These are phyloP conservation scores for Platismatia glauca DNA, from an alignment of 495 filamentous ascomycete species.

Conservation along the genomic window DNA sequence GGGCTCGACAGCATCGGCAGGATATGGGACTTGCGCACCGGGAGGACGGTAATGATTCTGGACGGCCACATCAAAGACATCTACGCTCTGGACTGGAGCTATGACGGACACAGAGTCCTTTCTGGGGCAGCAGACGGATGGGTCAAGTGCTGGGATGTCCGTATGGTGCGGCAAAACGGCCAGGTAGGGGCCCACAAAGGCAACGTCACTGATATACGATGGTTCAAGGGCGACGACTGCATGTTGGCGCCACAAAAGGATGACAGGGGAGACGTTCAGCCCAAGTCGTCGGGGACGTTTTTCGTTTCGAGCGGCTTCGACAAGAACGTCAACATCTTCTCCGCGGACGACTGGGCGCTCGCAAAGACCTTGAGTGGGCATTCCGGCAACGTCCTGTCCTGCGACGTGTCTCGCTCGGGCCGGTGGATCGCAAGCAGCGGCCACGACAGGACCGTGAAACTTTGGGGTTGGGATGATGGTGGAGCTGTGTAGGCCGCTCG, in stretches of 20 bases:
- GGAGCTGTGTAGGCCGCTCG: conserved; percentile 22
- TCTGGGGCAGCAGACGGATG: conserved; percentile 90
- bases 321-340: conserved; percentile 90
- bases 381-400: conserved; percentile 80
- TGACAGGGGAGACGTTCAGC: conserved; percentile 47
- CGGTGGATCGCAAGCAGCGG: conserved; percentile 90
- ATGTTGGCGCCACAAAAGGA: conserved; percentile 45
- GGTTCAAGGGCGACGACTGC: conserved; percentile 74
- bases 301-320: conserved; percentile 89
- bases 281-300: conserved; percentile 52
- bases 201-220: conserved; percentile 83
- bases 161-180: conserved; percentile 72
- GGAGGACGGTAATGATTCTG: conserved; percentile 90
- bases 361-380: conserved; percentile 84
- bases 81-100: conserved; percentile 83
- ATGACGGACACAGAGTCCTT: conserved; percentile 80
- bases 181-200: conserved; percentile 87
- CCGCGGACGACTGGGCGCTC: conserved; percentile 89
- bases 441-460: conserved; percentile 88
- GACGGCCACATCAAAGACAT: conserved; percentile 92
- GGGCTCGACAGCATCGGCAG: conserved; percentile 90
- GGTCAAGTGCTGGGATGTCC: conserved; percentile 95
- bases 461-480: conserved; percentile 85
- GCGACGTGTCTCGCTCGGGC: conserved; percentile 75
- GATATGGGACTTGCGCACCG: conserved; percentile 94